Percentiles rank a stretch among this genome's conserved stretches.
phyloP scores from a whole-genome alignment of 192 early-diverging fungal genomes.

The Backusella luteola region DNA sequence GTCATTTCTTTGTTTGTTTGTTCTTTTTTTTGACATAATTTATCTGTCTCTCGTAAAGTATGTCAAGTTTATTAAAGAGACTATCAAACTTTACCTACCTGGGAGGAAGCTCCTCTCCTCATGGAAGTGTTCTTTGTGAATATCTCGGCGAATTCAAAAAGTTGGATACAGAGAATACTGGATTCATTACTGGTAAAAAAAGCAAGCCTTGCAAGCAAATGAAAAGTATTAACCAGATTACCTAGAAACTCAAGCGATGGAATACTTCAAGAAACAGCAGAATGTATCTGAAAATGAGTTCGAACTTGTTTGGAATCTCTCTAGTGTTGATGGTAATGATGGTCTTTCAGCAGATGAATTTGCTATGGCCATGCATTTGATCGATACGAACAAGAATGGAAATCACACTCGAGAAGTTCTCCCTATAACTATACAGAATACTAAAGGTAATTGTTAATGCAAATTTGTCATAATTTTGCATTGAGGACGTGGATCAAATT shows the following conservation, averaged over 20 bases:
- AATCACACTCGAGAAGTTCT: neutral
- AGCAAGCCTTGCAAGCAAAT: neutral
- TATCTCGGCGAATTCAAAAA: neutral
- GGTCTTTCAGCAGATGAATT: neutral
- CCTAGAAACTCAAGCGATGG: neutral
- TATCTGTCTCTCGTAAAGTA: neutral
- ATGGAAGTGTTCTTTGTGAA: neutral
- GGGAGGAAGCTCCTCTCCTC: neutral
- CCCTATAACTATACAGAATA: neutral
- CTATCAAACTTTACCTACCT: neutral
- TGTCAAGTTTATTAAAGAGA: neutral
- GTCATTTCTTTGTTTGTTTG: neutral
- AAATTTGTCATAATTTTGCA: neutral
- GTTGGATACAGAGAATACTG: neutral
- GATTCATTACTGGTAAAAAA: neutral
- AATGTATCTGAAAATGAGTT: neutral
- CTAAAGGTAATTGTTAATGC: neutral
- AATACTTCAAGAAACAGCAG: neutral
- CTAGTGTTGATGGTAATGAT: neutral
- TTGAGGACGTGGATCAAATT: neutral
- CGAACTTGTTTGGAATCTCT: neutral
- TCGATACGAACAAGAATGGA: neutral
- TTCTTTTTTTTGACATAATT: neutral
- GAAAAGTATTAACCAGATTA: neutral
- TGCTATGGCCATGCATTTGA: neutral